Base-by-base conservation (phyloP, 2,329 filamentous ascomycete genomes). In the Alternaria alternata region DNA sequence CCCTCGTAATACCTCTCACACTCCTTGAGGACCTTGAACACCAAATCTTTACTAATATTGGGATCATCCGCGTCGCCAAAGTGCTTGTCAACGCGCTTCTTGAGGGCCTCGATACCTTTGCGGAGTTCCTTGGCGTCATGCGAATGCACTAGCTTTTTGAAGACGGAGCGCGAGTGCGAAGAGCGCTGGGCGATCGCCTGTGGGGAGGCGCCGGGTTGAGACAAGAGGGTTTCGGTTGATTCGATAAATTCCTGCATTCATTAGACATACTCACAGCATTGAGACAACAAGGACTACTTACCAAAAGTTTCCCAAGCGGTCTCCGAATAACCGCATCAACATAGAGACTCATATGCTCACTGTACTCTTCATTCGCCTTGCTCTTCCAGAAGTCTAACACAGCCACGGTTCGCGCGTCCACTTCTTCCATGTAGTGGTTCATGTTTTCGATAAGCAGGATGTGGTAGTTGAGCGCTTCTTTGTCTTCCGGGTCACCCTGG, bases 391-490 rank as follows among this genome's bases (percentile, higher is more conserved):
- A 88, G 61, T 92, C 88, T 5, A 98, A 85, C 1, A 96, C 88
- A 7, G 91, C 86, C 63, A 95, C 88, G 38, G 87, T 85, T 18
- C 88, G 86, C 16, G 90, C 82, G 67, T 96, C 92, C 8, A 96
- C 91, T 78, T 97, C 94, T 76, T 98, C 94, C 11, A 95, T 84
- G 80, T 96, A 98, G 79, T 97, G 93, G 75, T 97, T 96, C 93
- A 97, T 97, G 78, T 99, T 99, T 79, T 99, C 94, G 68, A 99
- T 98, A 54, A 98, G 85, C 34, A 98, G 85, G 71, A 99, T 97
- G 79, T 98, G 94, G 81, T 96, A 97, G 81, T 98, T 98, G 62
- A 99, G 86, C 5, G 93, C 92, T 78, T 97, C 94, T 80, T 99
- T 98, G 75, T 98, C 95, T 77, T 98, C 95, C 1, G 87, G 86